Evolutionary conservation across 2,329 filamentous ascomycete species (phyloP).

Genomic region (Dothideomycetes sp.): DNA sequence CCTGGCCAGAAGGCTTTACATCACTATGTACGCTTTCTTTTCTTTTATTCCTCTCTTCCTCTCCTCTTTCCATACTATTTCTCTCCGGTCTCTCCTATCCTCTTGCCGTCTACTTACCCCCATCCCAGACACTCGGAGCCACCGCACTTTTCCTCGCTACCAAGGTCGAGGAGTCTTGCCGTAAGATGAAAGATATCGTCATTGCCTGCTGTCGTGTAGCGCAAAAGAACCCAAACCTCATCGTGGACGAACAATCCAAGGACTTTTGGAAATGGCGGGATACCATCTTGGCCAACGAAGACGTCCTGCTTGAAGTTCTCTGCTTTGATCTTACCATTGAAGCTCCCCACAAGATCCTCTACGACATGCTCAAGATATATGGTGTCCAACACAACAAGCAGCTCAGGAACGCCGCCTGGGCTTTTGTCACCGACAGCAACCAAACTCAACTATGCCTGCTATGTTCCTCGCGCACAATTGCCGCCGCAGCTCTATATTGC

Average conservation of each 20-base stretch:
- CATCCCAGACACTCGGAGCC: constrained; percentile 84
- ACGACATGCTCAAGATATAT: constrained; percentile 66
- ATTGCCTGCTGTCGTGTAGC: constrained; percentile 88
- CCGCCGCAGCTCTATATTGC: constrained; percentile 77
- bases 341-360: constrained; percentile 76
- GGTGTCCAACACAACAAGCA: constrained; percentile 67
- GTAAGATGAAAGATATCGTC: constrained; percentile 90
- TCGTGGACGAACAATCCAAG: constrained; percentile 93
- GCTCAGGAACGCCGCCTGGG: constrained; percentile 79
- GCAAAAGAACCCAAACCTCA: constrained; percentile 80
- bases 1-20: constrained; percentile 62
- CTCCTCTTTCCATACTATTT: too few species aligned
- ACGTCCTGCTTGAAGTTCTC: constrained; percentile 78
- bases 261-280: constrained; percentile 98
- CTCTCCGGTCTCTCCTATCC: too few species aligned
- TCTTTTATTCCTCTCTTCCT: too few species aligned
- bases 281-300: constrained; percentile 84
- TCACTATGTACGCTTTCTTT: too few species aligned
- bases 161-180: constrained; percentile 93
- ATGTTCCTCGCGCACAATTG: constrained; percentile 68
- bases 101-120: too few species aligned
- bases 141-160: constrained; percentile 89
- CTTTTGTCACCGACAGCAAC: constrained; percentile 83
- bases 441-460: constrained; percentile 77
- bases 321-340: constrained; percentile 92